Evolutionary conservation across 169 alveolate genomes (phyloP).

Genomic region (Eimeria zaria): DNA sequence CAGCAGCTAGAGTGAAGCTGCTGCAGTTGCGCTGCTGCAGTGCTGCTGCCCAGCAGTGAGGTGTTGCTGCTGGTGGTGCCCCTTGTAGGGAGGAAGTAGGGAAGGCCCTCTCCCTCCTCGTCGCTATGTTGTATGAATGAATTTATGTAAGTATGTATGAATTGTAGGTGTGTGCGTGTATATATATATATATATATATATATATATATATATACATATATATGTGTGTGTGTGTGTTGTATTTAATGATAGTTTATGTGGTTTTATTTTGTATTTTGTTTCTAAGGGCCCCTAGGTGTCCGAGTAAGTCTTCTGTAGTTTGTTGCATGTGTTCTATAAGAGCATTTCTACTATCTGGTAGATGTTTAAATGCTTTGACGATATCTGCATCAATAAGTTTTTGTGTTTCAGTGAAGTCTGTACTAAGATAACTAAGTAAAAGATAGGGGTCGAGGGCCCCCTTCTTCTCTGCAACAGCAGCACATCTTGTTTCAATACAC

Average conservation of each 20-base stretch:
- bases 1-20: not conserved
- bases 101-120: too few species aligned
- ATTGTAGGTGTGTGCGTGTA: too few species aligned
- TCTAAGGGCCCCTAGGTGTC: not conserved
- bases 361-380: not conserved
- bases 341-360: conserved; percentile 22
- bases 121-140: not conserved
- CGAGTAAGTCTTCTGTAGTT: not conserved
- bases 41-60: not conserved
- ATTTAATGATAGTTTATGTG: too few species aligned
- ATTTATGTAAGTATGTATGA: not conserved
- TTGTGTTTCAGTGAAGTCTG: not conserved
- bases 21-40: not conserved
- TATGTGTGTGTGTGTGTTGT: too few species aligned
- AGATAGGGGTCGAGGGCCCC: conserved; percentile 8
- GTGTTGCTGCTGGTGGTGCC: not conserved
- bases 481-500: not conserved
- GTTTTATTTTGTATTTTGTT: not conserved
- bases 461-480: not conserved
- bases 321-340: not conserved
- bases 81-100: too few species aligned
- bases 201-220: too few species aligned
- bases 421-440: not conserved
- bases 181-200: too few species aligned
- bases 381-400: not conserved